These are phyloP conservation scores for Alternaria brassicicola DNA, from an alignment of 2,329 filamentous ascomycete species.

Conservation along the genomic window DNA sequence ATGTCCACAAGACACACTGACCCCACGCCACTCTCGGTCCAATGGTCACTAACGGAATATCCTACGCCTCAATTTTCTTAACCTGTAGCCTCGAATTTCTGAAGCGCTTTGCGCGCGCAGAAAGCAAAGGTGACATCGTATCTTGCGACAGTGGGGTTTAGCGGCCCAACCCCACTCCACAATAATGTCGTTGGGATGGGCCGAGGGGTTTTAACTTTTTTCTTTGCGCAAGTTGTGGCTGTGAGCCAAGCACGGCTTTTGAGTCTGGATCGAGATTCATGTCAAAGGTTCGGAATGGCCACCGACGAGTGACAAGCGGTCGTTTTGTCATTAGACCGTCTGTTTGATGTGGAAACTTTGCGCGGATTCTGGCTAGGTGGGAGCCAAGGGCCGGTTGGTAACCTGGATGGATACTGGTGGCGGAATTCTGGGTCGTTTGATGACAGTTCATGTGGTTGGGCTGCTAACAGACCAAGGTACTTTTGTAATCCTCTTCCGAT, in stretches of 20 bases:
- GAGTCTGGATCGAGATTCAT: not conserved
- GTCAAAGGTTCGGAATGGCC: not conserved
- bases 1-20: not conserved
- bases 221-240: slow-evolving; percentile 10
- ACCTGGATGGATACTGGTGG: no score
- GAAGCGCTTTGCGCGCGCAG: not conserved
- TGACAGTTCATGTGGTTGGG: no score
- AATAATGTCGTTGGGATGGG: not conserved
- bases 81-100: not conserved
- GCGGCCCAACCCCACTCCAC: not conserved
- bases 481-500: no score
- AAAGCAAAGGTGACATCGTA: no score
- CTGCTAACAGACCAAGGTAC: no score
- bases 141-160: not conserved
- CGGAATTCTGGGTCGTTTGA: no score
- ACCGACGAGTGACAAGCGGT: not conserved
- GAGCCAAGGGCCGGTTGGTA: not conserved
- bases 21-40: not conserved
- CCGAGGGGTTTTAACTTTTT: no score
- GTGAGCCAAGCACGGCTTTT: not conserved
- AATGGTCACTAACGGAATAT: not conserved
- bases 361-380: not conserved
- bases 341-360: not conserved
- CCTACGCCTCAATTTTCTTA: not conserved
- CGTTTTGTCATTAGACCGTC: not conserved